Percentiles rank a stretch among this genome's conserved stretches.
Conservation (phyloP, 192 early-diverging fungal species). For the Coemansia sp. region DNA sequence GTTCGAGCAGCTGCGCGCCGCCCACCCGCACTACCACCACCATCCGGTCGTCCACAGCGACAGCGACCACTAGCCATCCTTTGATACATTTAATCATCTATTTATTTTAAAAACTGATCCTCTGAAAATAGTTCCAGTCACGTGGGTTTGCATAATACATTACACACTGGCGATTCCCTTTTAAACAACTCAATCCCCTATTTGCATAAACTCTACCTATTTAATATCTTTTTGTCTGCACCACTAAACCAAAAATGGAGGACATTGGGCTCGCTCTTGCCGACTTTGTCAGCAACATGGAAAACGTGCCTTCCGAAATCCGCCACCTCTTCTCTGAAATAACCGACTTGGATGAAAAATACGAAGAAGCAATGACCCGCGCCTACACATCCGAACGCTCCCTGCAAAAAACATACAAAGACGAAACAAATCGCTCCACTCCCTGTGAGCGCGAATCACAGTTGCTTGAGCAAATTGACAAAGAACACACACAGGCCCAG, state of each 20-base stretch:
- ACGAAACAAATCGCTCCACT: conserved; percentile 28
- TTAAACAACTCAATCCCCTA: too few relatives aligned
- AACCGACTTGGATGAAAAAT: conserved; percentile 47
- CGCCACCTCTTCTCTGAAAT: conserved; percentile 51
- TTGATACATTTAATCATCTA: too few relatives aligned
- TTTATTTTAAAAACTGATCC: too few relatives aligned
- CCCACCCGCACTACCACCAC: conserved; percentile 22
- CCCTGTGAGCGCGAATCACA: conserved; percentile 21
- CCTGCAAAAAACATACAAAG: conserved; percentile 30
- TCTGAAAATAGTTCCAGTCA: too few relatives aligned
- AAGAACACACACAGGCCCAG: conserved; percentile 26
- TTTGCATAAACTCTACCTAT: too few relatives aligned
- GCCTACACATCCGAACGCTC: conserved; percentile 26
- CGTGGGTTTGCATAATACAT: too few relatives aligned
- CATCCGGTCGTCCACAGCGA: conserved; percentile 12
- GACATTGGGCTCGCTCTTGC: conserved; percentile 51
- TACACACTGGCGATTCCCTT: too few relatives aligned
- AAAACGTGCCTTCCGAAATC: conserved; percentile 51
- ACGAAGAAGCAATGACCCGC: conserved; percentile 32
- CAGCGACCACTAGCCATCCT: background rate
- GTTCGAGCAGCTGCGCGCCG: conserved; percentile 21
- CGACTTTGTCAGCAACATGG: conserved; percentile 55
- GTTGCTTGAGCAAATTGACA: conserved; percentile 20
- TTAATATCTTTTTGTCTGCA: too few relatives aligned
- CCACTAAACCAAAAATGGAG: conserved; percentile 22